Conservation (phyloP, 2,329 filamentous ascomycete genomes). For the Beauveria caledonica region DNA sequence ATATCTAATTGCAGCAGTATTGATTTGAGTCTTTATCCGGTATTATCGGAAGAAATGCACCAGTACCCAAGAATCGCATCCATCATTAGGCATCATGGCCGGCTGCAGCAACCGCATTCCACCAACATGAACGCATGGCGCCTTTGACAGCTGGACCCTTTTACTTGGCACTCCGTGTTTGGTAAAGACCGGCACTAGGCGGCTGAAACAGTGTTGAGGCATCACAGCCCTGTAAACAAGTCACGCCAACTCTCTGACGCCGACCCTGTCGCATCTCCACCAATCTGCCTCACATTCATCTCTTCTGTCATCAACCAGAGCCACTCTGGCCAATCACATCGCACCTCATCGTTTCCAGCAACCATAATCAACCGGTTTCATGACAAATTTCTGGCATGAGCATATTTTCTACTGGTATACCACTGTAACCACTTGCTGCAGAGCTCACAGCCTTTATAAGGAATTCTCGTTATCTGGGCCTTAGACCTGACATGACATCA, state of each 20-base stretch:
- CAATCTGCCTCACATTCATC: slow-evolving; percentile 4
- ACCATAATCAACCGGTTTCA: not conserved
- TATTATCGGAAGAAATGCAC: not conserved
- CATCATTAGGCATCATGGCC: not conserved
- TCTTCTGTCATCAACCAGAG: not conserved
- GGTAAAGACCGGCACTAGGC: not conserved
- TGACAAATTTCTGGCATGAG: slow-evolving; percentile 6
- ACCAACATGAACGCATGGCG: not conserved
- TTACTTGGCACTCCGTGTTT: not conserved
- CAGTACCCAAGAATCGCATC: not conserved
- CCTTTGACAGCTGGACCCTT: not conserved
- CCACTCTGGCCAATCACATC: not conserved
- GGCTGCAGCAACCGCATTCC: not conserved
- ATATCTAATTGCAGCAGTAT: no score
- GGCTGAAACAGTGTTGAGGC: slow-evolving; percentile 3
- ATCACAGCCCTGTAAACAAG: not conserved
- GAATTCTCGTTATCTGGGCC: no score
- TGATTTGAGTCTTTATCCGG: no score
- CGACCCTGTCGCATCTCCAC: slow-evolving; percentile 2
- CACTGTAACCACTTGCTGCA: not conserved
- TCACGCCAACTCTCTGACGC: slow-evolving; percentile 1
- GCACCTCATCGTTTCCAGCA: not conserved
- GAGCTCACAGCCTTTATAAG: not conserved
- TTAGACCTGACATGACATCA: not conserved
- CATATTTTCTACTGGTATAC: not conserved